A percentile compares a stretch with the other conserved stretches of the same genome.
These are phyloP conservation scores for Discostella stelligeroides DNA, from an alignment of 108 stramenopile genomes.

Conservation along the genomic window DNA sequence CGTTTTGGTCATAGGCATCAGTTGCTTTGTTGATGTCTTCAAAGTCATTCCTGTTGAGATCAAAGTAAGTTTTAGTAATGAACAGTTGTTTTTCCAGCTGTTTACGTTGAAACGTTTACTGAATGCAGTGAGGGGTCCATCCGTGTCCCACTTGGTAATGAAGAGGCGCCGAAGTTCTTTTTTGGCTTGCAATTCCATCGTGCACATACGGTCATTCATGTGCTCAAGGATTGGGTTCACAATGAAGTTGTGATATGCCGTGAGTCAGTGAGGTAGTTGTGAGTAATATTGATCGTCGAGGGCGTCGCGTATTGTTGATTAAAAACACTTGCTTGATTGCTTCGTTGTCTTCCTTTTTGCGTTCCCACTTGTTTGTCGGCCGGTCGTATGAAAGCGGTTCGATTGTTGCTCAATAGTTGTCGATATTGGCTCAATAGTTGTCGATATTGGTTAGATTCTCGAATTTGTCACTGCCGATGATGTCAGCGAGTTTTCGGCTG, in stretches of 20 bases:
- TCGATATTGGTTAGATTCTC: not conserved
- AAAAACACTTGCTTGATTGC: not conserved
- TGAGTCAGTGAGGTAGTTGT: not conserved
- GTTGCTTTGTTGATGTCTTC: too few relatives aligned
- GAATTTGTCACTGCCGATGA: not conserved
- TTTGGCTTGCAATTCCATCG: not conserved
- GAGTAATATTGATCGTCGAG: constrained; percentile 1
- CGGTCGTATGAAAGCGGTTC: not conserved
- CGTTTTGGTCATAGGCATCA: not conserved
- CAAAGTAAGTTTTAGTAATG: too few relatives aligned
- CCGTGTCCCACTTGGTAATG: not conserved
- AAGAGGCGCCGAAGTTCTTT: not conserved
- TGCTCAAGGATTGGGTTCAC: too few relatives aligned
- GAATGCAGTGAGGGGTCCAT: not conserved
- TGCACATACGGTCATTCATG: not conserved
- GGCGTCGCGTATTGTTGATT: not conserved
- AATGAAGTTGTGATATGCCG: not conserved
- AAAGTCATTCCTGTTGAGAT: too few relatives aligned
- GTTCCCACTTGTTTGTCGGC: not conserved
- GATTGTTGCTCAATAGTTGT: too few relatives aligned
- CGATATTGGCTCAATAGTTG: not conserved
- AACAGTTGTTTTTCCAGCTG: too few relatives aligned
- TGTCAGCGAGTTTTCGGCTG: not conserved
- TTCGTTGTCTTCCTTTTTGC: not conserved
- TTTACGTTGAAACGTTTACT: not conserved